Evolutionary conservation across 2,329 filamentous ascomycete species (phyloP).

Genomic region (Hypoxylon sp.): DNA sequence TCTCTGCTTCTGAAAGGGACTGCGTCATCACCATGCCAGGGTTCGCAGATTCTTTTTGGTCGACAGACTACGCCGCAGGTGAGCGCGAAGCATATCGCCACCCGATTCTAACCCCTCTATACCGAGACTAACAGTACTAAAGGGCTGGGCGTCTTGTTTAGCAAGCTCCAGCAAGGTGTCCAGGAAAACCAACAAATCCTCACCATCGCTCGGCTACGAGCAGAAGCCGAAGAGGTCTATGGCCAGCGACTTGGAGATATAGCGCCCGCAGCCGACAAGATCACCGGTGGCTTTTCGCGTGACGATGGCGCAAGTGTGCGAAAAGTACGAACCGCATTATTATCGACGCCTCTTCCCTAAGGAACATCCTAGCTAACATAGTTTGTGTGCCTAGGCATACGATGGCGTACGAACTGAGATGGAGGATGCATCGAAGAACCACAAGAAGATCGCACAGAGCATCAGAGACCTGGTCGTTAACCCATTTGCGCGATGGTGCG

Average conservation of each 20-base stretch:
- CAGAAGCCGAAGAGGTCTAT: slow-evolving; percentile 93
- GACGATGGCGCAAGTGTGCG: slow-evolving; percentile 96
- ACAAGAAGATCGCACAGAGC: slow-evolving; percentile 94
- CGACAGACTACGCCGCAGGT: slow-evolving; percentile 95
- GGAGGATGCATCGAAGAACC: slow-evolving; percentile 86
- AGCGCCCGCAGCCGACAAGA: slow-evolving; percentile 79
- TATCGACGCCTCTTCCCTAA: slow-evolving; percentile 6
- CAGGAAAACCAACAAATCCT: slow-evolving; percentile 95
- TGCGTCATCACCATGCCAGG: slow-evolving; percentile 71
- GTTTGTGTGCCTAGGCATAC: slow-evolving; percentile 71
- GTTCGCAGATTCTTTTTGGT: slow-evolving; percentile 98
- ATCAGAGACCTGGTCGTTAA: slow-evolving; percentile 95
- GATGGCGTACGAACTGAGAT: slow-evolving; percentile 93
- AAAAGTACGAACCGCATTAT: slow-evolving; percentile 69
- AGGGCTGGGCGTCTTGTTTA: slow-evolving; percentile 92
- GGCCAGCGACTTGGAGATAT: slow-evolving; percentile 84
- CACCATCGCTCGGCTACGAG: slow-evolving; percentile 90
- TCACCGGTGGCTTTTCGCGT: slow-evolving; percentile 82
- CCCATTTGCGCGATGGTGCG: slow-evolving; percentile 95
- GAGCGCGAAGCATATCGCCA: slow-evolving; percentile 46
- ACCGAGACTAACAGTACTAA: slow-evolving; percentile 27
- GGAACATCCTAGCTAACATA: slow-evolving; percentile 36
- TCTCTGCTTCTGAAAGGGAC: slow-evolving; percentile 18
- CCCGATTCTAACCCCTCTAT: neutral
- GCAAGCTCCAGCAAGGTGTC: slow-evolving; percentile 95